A percentile compares a stretch with the other conserved stretches of the same genome.
phyloP scores from a whole-genome alignment of 148 eudicot genomes.

The Limonium bicolor region DNA sequence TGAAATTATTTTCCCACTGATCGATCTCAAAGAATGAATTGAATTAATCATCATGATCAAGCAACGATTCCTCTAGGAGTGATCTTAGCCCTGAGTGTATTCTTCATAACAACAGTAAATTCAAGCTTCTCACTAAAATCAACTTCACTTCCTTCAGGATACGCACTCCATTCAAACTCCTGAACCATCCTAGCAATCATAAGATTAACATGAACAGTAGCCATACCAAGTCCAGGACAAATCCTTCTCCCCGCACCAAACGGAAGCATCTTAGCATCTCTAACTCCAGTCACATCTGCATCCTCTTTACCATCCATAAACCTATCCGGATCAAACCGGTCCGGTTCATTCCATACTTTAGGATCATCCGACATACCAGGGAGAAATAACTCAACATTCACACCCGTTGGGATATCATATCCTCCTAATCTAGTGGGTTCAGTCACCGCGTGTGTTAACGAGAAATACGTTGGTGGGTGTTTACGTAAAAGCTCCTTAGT shows the following conservation, averaged over 20 bases:
- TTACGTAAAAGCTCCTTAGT: conserved; percentile 67
- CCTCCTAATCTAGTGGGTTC: conserved; percentile 60
- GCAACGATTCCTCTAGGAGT: conserved; percentile 47
- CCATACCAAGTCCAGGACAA: conserved; percentile 88
- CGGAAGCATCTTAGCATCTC: conserved; percentile 66
- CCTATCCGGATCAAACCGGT: conserved; percentile 69
- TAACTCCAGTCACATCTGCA: conserved; percentile 64
- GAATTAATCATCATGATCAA: too few relatives aligned
- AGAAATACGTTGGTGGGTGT: conserved; percentile 87
- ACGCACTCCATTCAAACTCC: conserved; percentile 69
- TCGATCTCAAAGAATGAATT: too few relatives aligned
- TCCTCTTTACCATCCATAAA: conserved; percentile 63
- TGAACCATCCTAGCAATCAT: conserved; percentile 85
- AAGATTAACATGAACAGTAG: conserved; percentile 56
- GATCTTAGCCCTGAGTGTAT: conserved; percentile 49
- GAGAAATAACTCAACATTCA: conserved; percentile 54
- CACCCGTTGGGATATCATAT: conserved; percentile 49
- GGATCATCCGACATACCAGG: conserved; percentile 77
- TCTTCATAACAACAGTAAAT: conserved; percentile 91
- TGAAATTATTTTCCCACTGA: too few relatives aligned
- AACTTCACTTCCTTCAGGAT: conserved; percentile 39
- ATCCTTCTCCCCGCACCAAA: conserved; percentile 89
- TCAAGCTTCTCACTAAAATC: conserved; percentile 73
- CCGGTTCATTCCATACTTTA: conserved; percentile 48
- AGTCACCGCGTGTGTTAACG: conserved; percentile 58